Percentiles rank a stretch among this genome's conserved stretches.
Evolutionary conservation across 345 rosid species (phyloP).

Genomic region (Gossypium turneri): DNA sequence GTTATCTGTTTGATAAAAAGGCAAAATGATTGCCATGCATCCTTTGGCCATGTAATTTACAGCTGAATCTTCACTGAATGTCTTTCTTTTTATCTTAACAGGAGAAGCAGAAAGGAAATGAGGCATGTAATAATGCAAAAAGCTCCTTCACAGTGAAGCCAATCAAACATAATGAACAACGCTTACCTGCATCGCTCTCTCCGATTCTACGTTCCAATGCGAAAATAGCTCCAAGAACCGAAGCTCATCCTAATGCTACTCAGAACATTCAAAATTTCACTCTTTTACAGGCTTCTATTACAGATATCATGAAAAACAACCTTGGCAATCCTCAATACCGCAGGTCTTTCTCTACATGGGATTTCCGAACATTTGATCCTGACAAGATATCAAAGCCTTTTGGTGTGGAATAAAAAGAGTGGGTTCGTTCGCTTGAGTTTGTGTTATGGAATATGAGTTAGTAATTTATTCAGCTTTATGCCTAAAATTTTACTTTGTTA

Average conservation of each 20-base stretch:
- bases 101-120: slow-evolving; percentile 35
- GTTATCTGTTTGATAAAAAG: too few relatives aligned
- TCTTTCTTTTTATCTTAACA: slow-evolving; percentile 13
- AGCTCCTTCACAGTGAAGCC: slow-evolving; percentile 28
- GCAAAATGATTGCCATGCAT: too few relatives aligned
- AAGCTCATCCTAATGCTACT: slow-evolving; percentile 53
- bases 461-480: not conserved
- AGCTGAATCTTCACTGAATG: not conserved
- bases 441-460: not conserved
- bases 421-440: not conserved
- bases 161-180: slow-evolving; percentile 3
- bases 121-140: slow-evolving; percentile 26
- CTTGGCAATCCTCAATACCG: slow-evolving; percentile 36
- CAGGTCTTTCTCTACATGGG: slow-evolving; percentile 51
- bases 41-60: too few relatives aligned
- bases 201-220: slow-evolving; percentile 25
- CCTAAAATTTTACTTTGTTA: not conserved
- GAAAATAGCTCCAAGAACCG: slow-evolving; percentile 25
- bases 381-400: slow-evolving; percentile 26
- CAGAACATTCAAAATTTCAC: slow-evolving; percentile 35
- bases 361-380: slow-evolving; percentile 40
- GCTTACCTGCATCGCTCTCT: slow-evolving; percentile 32
- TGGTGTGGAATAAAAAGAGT: slow-evolving; percentile 7
- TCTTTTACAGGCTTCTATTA: slow-evolving; percentile 51
- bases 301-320: slow-evolving; percentile 44